These are phyloP conservation scores for Cardiospermum halicacabum DNA, from an alignment of 345 rosid species.

Conservation along the genomic window DNA sequence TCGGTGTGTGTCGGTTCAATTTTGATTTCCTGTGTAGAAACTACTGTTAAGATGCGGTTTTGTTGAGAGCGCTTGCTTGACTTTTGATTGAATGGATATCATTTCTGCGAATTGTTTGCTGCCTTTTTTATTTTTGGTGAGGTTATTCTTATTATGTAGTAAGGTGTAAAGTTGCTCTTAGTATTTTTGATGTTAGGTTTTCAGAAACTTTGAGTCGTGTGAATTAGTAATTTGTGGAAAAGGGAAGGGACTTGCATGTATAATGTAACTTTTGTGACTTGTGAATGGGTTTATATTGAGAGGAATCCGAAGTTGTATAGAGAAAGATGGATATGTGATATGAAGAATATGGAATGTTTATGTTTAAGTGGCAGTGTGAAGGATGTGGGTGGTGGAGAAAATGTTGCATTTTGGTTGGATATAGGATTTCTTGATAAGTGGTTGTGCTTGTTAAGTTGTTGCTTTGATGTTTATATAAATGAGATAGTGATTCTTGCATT, in stretches of 20 bases:
- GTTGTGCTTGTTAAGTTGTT: neutral
- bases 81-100: neutral
- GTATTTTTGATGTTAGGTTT: neutral
- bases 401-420: neutral
- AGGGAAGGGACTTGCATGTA: neutral
- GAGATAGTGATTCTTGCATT: conserved; percentile 2
- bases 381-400: neutral
- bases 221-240: neutral
- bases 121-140: neutral
- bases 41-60: neutral
- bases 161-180: neutral
- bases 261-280: neutral
- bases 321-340: neutral
- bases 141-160: neutral
- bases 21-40: neutral
- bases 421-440: neutral
- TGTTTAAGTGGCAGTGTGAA: neutral
- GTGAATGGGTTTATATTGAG: neutral
- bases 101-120: neutral
- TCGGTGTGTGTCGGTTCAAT: neutral
- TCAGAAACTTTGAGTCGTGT: neutral
- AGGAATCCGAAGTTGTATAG: neutral
- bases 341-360: neutral
- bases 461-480: neutral
- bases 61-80: neutral